Evolutionary conservation across 768 basidiomycete genomes (phyloP), one percentile per base, ranked within the genome.

Genomic region (Auricularia cornea): DNA sequence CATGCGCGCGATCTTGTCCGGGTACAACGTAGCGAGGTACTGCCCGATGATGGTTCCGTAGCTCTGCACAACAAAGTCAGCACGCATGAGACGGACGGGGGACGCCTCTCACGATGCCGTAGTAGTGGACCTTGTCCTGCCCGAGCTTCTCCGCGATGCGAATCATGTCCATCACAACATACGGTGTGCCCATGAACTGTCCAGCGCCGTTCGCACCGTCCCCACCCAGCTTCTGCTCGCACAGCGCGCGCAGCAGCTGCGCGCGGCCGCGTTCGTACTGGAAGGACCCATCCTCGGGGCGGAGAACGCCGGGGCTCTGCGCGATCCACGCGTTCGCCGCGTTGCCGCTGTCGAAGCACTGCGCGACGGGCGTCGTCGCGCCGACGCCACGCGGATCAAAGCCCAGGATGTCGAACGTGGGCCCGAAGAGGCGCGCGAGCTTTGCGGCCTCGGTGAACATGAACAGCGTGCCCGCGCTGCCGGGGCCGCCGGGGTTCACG

Each of bases 111-210:
- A 48, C 44, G 12, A 29, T 31, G 54, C 57, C 41, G 23, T 51
- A 67, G 32, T 68, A 68, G 18, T 61, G 59, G 6, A 68, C 41
- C 56, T 68, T 68, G 12, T 68, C 64, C 20, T 35, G 51, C 32
- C 68, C 68, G 35, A 62, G 60, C 4, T 66, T 66, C 44, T 64
- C 32, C 14, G 60, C 41, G 26, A 68, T 67, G 35, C 60, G 60
- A 8, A 67, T 60, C 68, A 68, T 68, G 35, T 68, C 68, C 1
- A 29, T 63, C 18, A 62, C 66, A 3, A 68, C 66, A 5, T 59
- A 52, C 23, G 57, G 33, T 5, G 68, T 65, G 54, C 1, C 54
- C 54, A 57, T 57, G 54, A 57, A 2, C 26, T 3, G 54, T n/a
- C 51, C 51, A 10, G 11, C 3, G 8, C 35, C 16, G 10, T 10